A percentile compares a stretch with the other conserved stretches of the same genome.
Evolutionary conservation across 176 grass and related monocot species (phyloP).

Genomic region (Calamus simplicifolius): DNA sequence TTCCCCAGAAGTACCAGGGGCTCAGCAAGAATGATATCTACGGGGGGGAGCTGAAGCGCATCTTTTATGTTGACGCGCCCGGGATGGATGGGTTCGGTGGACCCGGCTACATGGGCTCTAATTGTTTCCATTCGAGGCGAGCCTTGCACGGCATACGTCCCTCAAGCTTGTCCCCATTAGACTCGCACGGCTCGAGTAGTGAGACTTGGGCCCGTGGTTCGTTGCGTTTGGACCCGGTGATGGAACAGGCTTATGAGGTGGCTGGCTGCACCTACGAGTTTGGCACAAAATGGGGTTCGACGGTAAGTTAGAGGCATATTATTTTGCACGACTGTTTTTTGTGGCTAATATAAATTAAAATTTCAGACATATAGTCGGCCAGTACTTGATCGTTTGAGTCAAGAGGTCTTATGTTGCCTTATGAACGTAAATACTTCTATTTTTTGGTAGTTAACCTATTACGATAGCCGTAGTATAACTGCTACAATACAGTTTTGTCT

Average conservation of each 20-base stretch:
- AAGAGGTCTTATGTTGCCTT: too few relatives aligned
- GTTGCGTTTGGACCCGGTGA: not conserved
- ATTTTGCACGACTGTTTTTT: not conserved
- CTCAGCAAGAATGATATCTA: constrained; percentile 31
- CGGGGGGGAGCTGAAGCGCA: constrained; percentile 2
- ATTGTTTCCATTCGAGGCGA: constrained; percentile 24
- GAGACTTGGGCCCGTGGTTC: not conserved
- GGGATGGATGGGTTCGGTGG: constrained; percentile 31
- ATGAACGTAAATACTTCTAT: too few relatives aligned
- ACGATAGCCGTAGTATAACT: too few relatives aligned
- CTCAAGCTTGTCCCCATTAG: not conserved
- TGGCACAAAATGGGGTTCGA: constrained; percentile 30
- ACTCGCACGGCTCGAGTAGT: too few relatives aligned
- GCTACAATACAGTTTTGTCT: too few relatives aligned
- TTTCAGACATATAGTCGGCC: too few relatives aligned
- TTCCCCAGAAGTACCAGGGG: constrained; percentile 32
- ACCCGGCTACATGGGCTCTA: constrained; percentile 27
- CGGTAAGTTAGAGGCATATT: constrained; percentile 4
- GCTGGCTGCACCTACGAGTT: constrained; percentile 20
- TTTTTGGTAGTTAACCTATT: too few relatives aligned
- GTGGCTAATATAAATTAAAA: too few relatives aligned
- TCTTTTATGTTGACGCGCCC: constrained; percentile 8
- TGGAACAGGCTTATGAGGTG: constrained; percentile 6
- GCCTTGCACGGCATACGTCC: constrained; percentile 3
- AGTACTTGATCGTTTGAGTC: too few relatives aligned